Conservation (phyloP, 2,329 filamentous ascomycete genomes). For the Didymella sp. region DNA sequence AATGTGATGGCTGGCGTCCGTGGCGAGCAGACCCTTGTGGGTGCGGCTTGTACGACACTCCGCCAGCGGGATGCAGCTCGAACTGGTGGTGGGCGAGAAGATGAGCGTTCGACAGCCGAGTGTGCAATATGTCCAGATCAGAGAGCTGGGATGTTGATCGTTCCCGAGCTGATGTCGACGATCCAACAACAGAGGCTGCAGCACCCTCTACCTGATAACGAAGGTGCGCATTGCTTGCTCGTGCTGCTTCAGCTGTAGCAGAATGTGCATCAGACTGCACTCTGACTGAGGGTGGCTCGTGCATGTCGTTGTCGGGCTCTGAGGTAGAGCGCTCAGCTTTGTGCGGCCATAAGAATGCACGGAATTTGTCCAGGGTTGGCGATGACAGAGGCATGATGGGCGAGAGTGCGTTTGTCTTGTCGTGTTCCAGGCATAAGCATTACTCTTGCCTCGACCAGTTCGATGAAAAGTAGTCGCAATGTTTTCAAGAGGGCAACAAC, state of each 20-base stretch:
- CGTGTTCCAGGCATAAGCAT: neutral
- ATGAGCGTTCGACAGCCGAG: slow-evolving; percentile 17
- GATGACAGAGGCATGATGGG: slow-evolving; percentile 10
- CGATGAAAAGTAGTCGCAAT: neutral
- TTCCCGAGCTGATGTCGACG: neutral
- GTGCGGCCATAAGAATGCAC: slow-evolving; percentile 9
- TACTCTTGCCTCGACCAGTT: neutral
- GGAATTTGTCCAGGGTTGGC: slow-evolving; percentile 8
- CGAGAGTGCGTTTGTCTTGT: neutral
- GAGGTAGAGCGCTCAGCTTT: slow-evolving; percentile 1
- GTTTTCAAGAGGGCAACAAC: neutral
- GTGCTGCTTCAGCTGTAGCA: neutral
- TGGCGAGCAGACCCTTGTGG: slow-evolving; percentile 1
- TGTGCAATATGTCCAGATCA: slow-evolving; percentile 13
- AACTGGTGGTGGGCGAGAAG: slow-evolving; percentile 18
- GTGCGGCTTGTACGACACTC: slow-evolving; percentile 14
- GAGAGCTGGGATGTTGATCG: slow-evolving; percentile 4
- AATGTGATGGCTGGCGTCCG: slow-evolving; percentile 14
- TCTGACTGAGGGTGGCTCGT: neutral
- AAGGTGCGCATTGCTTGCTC: neutral
- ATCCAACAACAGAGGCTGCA: neutral
- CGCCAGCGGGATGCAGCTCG: slow-evolving; percentile 15
- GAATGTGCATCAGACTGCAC: neutral
- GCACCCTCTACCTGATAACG: neutral
- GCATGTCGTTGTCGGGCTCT: slow-evolving; percentile 2